Evolutionary conservation across 1,284 basidiomycete species (phyloP).

Genomic region (Cryptococcus maquisensis): DNA sequence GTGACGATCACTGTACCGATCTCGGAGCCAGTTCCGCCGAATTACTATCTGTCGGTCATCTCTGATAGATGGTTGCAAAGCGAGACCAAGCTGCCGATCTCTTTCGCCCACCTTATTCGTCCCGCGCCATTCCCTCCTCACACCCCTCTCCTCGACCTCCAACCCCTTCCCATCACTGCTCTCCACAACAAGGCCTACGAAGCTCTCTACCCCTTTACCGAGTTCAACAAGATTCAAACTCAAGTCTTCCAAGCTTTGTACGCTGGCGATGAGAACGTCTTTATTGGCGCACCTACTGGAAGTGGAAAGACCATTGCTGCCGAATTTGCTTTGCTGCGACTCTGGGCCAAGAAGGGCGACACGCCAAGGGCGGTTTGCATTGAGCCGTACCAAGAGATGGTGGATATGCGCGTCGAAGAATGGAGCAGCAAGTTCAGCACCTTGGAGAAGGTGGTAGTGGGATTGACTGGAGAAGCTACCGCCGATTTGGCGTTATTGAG

Average conservation of each 20-base stretch:
- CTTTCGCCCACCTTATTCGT: constrained; percentile 95
- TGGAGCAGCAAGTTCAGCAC: constrained; percentile 82
- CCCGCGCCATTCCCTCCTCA: constrained; percentile 95
- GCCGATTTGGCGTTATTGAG: constrained; percentile 86
- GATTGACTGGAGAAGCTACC: constrained; percentile 90
- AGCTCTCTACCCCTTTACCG: constrained; percentile 73
- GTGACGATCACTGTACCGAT: constrained; percentile 92
- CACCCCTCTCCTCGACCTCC: constrained; percentile 88
- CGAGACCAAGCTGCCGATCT: constrained; percentile 89
- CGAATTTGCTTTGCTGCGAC: constrained; percentile 85
- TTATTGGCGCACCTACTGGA: constrained; percentile 93
- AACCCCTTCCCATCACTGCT: constrained; percentile 81
- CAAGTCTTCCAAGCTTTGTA: constrained; percentile 98
- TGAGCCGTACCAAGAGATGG: constrained; percentile 96
- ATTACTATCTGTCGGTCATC: constrained; percentile 93
- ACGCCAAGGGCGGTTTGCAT: constrained; percentile 88
- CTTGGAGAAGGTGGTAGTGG: constrained; percentile 85
- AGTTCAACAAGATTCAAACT: constrained; percentile 98
- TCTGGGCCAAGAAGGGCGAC: constrained; percentile 86
- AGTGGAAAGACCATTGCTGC: constrained; percentile 97
- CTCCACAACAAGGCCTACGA: constrained; percentile 90
- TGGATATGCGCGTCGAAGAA: constrained; percentile 79
- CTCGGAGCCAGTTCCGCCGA: constrained; percentile 94
- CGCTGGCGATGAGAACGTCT: constrained; percentile 91
- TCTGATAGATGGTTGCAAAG: constrained; percentile 95